Base-by-base conservation (phyloP, 176 grass and related monocot species). In the Juncus effusus region DNA sequence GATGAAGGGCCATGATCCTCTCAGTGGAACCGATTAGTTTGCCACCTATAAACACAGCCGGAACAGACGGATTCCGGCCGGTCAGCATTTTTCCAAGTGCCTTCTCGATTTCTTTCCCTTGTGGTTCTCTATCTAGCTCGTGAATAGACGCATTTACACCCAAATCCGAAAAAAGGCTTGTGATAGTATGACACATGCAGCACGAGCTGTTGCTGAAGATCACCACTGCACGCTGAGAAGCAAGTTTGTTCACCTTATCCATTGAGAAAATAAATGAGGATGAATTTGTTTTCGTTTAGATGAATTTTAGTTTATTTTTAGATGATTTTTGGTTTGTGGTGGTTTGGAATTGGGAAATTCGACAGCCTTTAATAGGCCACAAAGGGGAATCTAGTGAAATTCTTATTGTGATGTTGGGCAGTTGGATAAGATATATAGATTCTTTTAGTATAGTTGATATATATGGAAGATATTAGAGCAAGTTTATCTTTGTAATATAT, bases 121-220 rank as follows among this genome's bases (percentile, higher is more conserved):
- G 74, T 2, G 86, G 40, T 42, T 90, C 82, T 6, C 54, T 42
- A 75, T 85, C 86, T 7, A 90, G 79, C 65, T 90, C 86, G 51
- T 85, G 65, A 56, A 90, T 63, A 37, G 64, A 44, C 2, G 70
- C 80, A 41, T 79, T 85, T 7, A 95, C 86, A 0, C 80, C 64
- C 12, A 90, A 77, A 4, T 87, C 83, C 13, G 41, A 45, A 56
- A 95, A 74, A n/a, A 95, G 83, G 36, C 76, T 73, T 55, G 83
- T 90, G 67, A 95, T 50, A 0, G 86, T 84, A 75, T 90, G 86
- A 80, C 80, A 87, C 90, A 95, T 95, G 83, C 75, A 90, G 68
- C 83, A 82, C 4, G 78, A 78, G 67, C 83, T 95, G 67, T 66
- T 41, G 50, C 83, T 95, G 83, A 95, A 90, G 42, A 95, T 51